Base-by-base conservation (phyloP, 1,284 basidiomycete genomes). In the Malassezia obtusa region DNA sequence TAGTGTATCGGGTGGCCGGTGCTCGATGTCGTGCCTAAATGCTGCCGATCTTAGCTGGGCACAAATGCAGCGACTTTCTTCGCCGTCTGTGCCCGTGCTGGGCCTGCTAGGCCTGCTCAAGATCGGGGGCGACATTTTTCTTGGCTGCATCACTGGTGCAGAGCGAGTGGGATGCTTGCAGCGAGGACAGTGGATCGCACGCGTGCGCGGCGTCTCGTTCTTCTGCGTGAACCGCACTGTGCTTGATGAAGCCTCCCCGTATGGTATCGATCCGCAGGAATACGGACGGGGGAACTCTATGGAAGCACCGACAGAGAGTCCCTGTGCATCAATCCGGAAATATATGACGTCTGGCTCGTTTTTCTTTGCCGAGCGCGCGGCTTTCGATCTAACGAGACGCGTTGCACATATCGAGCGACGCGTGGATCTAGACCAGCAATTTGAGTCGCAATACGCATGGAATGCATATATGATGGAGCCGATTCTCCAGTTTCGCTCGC, bases 321-420 rank as follows among this genome's bases (percentile, higher is more conserved):
- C 94, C 3, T 94, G 89, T 71, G 76, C 82, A 46, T 85, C 89
- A 0, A 80, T 98, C 63, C 86, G 83, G 45, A 95, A 94, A 75
- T 90, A 96, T 45, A 77, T 99, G 7, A 85, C 87, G 45, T 85
- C 84, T 21, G 90, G 90, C 3, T 84, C 85, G 1, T 99, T 99
- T 77, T 99, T 95, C 76, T 94, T 88, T 71, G 85, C 92, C 4
- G 71, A 83, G 19, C 82, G 83, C 58, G 81, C 84, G 4, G 79
- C 80, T 12, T 95, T 90, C 84, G 91, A 98, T 75, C 79, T 98
- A 24, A 65, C 66, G 15, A 52, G 62, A 4, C 61, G 69, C 9
- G 58, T 67, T 40, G 28, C 40, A 35, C 33, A 33, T 15, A 77
- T 82, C 62, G 78, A 81, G 52, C 68, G 76, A 46, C 74, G 73